Conservation (phyloP, 2,329 filamentous ascomycete species). For the Xylariaceae sp. region DNA sequence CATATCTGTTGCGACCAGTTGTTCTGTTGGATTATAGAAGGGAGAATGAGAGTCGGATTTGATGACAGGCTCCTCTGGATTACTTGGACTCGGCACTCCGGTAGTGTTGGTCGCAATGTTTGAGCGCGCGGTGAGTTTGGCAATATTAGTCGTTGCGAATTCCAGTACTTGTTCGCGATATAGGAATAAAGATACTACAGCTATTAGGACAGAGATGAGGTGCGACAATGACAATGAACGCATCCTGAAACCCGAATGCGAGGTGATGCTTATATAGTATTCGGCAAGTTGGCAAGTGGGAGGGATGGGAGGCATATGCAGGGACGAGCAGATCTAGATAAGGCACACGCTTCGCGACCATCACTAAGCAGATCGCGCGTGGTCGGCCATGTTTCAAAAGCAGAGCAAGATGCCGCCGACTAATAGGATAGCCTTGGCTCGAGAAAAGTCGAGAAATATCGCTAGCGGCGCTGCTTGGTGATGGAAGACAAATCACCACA, state of each 20-base stretch:
- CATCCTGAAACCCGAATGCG: constrained; percentile 28
- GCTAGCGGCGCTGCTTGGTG: constrained; percentile 16
- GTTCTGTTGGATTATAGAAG: constrained; percentile 26
- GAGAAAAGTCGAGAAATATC: background rate
- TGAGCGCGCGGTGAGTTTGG: constrained; percentile 20
- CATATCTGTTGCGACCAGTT: constrained; percentile 48
- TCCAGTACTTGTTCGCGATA: constrained; percentile 31
- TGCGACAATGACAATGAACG: constrained; percentile 35
- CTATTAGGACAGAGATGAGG: constrained; percentile 36
- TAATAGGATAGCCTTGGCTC: background rate
- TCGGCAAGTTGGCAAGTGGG: background rate
- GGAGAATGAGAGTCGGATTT: constrained; percentile 20
- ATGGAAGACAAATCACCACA: constrained; percentile 19
- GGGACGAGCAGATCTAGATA: constrained; percentile 4
- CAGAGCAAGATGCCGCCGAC: background rate
- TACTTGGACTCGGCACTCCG: constrained; percentile 10
- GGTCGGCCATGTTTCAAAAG: background rate
- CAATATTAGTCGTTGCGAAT: constrained; percentile 21
- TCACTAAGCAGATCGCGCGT: background rate
- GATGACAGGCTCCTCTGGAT: constrained; percentile 1
- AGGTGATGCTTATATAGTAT: constrained; percentile 17
- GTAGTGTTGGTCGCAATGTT: constrained; percentile 12
- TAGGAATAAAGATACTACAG: constrained; percentile 33
- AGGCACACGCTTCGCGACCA: background rate
- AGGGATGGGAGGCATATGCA: constrained; percentile 5